Conservation (phyloP, 2,329 filamentous ascomycete species). For the Esteya vermicola region DNA sequence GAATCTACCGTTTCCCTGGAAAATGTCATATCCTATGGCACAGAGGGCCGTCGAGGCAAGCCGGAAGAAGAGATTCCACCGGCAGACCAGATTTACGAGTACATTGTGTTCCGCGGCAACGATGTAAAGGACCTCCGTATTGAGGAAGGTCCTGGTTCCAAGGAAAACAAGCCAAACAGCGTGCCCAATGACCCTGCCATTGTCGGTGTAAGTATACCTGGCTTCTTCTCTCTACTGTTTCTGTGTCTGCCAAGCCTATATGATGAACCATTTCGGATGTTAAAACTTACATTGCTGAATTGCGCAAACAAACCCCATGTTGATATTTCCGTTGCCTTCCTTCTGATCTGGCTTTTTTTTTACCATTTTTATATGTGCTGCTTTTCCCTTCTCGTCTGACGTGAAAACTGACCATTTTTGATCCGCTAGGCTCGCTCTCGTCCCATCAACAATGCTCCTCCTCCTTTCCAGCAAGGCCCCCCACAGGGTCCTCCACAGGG, state of each 20-base stretch:
- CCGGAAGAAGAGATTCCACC: slow-evolving; percentile 70
- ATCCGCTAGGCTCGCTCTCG: slow-evolving; percentile 22
- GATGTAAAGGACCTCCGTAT: slow-evolving; percentile 97
- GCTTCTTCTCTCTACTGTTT: slow-evolving; percentile 1
- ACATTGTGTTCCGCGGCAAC: slow-evolving; percentile 95
- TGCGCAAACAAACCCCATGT: slow-evolving; percentile 84
- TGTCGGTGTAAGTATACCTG: slow-evolving; percentile 68
- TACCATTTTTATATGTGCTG: neutral
- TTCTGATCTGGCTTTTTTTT: slow-evolving; percentile 55
- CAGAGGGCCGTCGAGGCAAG: slow-evolving; percentile 72
- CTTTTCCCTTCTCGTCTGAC: neutral
- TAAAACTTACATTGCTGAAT: slow-evolving; percentile 72
- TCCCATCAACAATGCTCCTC: slow-evolving; percentile 18
- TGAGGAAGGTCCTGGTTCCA: slow-evolving; percentile 63
- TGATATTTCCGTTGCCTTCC: slow-evolving; percentile 99
- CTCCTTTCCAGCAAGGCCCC: slow-evolving; percentile 16
- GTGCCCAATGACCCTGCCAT: slow-evolving; percentile 94
- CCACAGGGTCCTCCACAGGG: slow-evolving; percentile 10
- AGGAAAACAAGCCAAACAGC: slow-evolving; percentile 60
- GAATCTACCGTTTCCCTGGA: slow-evolving; percentile 93
- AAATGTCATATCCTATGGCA: slow-evolving; percentile 88
- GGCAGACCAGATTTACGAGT: slow-evolving; percentile 86
- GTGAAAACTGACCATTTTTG: slow-evolving; percentile 1
- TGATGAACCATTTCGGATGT: slow-evolving; percentile 99
- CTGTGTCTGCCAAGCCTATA: slow-evolving; percentile 16